Percentiles rank a stretch among this genome's conserved stretches.
These are phyloP conservation scores for Aspergillus novoparasiticus DNA, from an alignment of 2,329 filamentous ascomycete species.

Conservation along the genomic window DNA sequence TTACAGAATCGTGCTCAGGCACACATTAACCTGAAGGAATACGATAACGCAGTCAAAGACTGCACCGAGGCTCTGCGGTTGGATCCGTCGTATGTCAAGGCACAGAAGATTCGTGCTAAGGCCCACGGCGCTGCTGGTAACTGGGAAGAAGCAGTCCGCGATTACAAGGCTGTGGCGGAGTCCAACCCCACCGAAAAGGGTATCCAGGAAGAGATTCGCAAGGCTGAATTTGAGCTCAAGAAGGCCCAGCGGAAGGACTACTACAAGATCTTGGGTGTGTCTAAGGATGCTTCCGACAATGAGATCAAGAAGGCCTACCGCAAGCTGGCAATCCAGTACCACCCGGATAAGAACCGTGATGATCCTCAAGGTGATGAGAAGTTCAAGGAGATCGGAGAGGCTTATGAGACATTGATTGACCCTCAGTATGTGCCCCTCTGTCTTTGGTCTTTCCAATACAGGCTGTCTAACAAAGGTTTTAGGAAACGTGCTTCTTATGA, in stretches of 20 bases:
- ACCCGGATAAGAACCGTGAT: constrained; percentile 92
- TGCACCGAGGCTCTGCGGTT: constrained; percentile 81
- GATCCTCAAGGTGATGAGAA: constrained; percentile 81
- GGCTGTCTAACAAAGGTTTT: constrained; percentile 16
- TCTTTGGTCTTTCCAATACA: not conserved
- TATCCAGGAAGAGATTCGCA: constrained; percentile 81
- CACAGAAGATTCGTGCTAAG: constrained; percentile 90
- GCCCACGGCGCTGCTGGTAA: constrained; percentile 80
- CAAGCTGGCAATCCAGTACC: constrained; percentile 88
- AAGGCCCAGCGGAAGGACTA: constrained; percentile 98
- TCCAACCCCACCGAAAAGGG: constrained; percentile 78
- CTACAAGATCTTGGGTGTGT: constrained; percentile 91
- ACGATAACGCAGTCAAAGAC: constrained; percentile 77
- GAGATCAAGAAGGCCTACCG: constrained; percentile 97
- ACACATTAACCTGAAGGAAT: constrained; percentile 77
- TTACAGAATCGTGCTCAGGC: constrained; percentile 91
- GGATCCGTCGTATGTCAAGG: constrained; percentile 85
- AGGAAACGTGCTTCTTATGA: constrained; percentile 90
- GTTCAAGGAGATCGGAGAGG: constrained; percentile 98
- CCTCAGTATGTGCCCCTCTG: constrained; percentile 68
- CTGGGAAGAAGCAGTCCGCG: constrained; percentile 89
- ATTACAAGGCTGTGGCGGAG: constrained; percentile 85
- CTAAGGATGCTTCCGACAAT: constrained; percentile 79
- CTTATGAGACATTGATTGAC: constrained; percentile 94
- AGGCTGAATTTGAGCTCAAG: constrained; percentile 93